Base-by-base conservation (phyloP, 352 stramenopile genomes). In the Pythium insidiosum region DNA sequence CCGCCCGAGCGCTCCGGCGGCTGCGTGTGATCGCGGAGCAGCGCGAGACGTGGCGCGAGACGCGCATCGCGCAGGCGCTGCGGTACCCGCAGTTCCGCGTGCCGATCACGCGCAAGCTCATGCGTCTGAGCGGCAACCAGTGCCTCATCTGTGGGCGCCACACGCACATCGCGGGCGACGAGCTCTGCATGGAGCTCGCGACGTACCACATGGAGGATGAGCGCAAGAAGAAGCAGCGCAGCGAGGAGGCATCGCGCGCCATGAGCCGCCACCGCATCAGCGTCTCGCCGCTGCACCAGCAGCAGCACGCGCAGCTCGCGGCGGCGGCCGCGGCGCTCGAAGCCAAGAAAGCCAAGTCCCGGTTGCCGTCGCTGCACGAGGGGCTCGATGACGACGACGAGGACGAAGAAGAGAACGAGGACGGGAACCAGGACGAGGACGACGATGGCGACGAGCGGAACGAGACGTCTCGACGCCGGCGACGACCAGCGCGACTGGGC, bases 61-160 rank as follows among this genome's bases (percentile, higher is more conserved):
- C 77, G 1, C 74, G 80, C 18, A 61, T 92, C 23, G 58, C 79
- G 25, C 77, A 90, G 42, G 76, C 77, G 6, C 54, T 85, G 38
- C 40, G 66, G 33, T 87, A 89, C 38, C 74, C 80, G 19, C 69
- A 75, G 33, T 44, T 88, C 36, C 73, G 71, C 21, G 68, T 88
- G 16, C 73, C 76, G 12, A 85, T 88, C 51, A 89, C 77, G 20
- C 66, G 75, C 35, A 89, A 88, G 50, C 75, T 90, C 53, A 90
- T 92, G 80, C 73, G 80, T 5, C 56, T 88, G 4, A 90, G 77
- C 43, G 75, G 69, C 20, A 93, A 93, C 34, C 60, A 55, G 31
- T 93, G 80, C 43, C 67, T 84, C 44, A 87, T 81, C 54, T 90
- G 77, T 49, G 75, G 75, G 0, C 63, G 76, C 18, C 43, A 67